Conservation (phyloP, 2,329 filamentous ascomycete genomes). For the Onygenales sp. region DNA sequence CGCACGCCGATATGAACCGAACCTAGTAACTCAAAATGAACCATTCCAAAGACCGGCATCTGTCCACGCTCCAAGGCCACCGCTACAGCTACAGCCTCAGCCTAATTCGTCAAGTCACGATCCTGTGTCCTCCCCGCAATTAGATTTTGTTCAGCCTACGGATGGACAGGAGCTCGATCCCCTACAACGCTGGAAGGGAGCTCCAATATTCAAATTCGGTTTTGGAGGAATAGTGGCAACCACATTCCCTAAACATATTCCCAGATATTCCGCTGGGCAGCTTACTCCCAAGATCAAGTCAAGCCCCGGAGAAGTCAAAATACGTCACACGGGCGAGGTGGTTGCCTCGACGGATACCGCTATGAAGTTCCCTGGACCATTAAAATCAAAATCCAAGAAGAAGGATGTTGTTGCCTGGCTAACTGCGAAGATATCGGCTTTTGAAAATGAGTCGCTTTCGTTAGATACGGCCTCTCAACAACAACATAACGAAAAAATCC, state of each 20-base stretch:
- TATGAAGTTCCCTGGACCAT: slow-evolving; percentile 77
- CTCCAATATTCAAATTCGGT: slow-evolving; percentile 79
- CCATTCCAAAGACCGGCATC: slow-evolving; percentile 46
- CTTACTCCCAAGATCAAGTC: slow-evolving; percentile 68
- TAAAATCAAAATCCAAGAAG: slow-evolving; percentile 87
- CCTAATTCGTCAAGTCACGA: slow-evolving; percentile 25
- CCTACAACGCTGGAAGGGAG: slow-evolving; percentile 82
- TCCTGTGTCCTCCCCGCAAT: slow-evolving; percentile 38
- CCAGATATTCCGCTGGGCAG: slow-evolving; percentile 70
- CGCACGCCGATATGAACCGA: slow-evolving; percentile 41
- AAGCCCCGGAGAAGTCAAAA: slow-evolving; percentile 69
- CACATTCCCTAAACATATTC: slow-evolving; percentile 80
- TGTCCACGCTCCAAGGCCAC: slow-evolving; percentile 36
- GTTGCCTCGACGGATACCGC: slow-evolving; percentile 62
- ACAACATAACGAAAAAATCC: slow-evolving; percentile 60
- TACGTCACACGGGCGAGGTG: slow-evolving; percentile 66
- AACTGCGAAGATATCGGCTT: slow-evolving; percentile 58
- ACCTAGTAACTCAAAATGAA: slow-evolving; percentile 33
- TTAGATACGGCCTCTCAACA: slow-evolving; percentile 43
- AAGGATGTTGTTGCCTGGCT: slow-evolving; percentile 85
- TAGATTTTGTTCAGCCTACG: slow-evolving; percentile 47
- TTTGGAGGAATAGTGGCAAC: slow-evolving; percentile 74
- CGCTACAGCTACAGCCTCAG: slow-evolving; percentile 18
- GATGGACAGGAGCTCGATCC: slow-evolving; percentile 57
- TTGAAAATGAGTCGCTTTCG: slow-evolving; percentile 51